phyloP scores from a whole-genome alignment of 257 asterid genomes.

The Pogostemon cablin region DNA sequence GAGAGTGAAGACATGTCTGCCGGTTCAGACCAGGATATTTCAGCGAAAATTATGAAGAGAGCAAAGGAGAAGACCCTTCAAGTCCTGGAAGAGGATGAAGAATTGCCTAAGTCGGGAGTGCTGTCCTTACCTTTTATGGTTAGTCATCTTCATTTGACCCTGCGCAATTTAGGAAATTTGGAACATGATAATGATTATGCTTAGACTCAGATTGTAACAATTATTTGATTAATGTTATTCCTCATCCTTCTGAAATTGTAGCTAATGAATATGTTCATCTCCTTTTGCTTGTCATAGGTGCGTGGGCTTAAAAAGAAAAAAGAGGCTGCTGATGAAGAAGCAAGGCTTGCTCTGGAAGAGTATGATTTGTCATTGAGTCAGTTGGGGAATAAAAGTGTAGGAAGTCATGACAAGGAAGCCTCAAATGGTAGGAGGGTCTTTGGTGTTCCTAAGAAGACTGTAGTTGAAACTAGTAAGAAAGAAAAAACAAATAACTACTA shows the following conservation, averaged over 20 bases:
- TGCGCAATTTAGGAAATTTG: neutral
- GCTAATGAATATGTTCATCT: constrained; percentile 3
- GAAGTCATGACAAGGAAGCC: constrained; percentile 38
- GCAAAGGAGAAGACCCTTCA: constrained; percentile 74
- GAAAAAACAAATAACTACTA: constrained; percentile 55
- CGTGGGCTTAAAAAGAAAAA: constrained; percentile 73
- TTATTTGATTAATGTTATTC: neutral
- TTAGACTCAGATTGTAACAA: neutral
- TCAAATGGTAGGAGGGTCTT: constrained; percentile 76
- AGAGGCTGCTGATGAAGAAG: constrained; percentile 84
- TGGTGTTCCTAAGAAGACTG: constrained; percentile 64
- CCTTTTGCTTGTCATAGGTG: constrained; percentile 43
- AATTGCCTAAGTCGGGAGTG: constrained; percentile 75
- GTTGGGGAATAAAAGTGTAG: constrained; percentile 49
- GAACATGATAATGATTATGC: neutral
- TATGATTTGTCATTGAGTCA: constrained; percentile 69
- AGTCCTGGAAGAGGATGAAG: constrained; percentile 69
- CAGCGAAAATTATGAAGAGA: constrained; percentile 53
- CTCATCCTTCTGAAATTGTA: neutral
- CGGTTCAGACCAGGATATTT: constrained; percentile 56
- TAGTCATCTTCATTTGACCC: constrained; percentile 19
- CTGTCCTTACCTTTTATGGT: constrained; percentile 96
- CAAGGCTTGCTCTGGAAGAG: constrained; percentile 72
- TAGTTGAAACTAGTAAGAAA: constrained; percentile 44
- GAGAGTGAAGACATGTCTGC: constrained; percentile 62